Conservation (phyloP, 139 green algal species). For the Ulvella scutata region DNA sequence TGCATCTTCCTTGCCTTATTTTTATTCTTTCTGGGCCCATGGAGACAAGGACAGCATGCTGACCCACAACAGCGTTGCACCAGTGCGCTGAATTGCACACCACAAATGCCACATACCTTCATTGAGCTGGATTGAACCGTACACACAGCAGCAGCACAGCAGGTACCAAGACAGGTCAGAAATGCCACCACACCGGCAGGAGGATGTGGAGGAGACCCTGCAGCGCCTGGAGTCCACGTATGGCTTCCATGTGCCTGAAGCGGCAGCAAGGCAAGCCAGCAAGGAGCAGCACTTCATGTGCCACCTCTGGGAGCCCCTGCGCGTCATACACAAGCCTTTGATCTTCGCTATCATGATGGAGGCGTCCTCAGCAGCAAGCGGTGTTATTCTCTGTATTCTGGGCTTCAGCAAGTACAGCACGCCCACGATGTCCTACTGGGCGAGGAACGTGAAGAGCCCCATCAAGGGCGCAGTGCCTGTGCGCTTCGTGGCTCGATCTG, state of each 20-base stretch:
- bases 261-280: too few relatives aligned
- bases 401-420: background rate
- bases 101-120: too few relatives aligned
- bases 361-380: background rate
- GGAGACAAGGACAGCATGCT: too few relatives aligned
- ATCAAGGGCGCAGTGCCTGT: too few relatives aligned
- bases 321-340: conserved; percentile 21
- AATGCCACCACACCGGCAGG: conserved; percentile 5
- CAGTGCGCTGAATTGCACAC: too few relatives aligned
- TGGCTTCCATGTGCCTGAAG: conserved; percentile 17
- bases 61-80: too few relatives aligned
- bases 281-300: conserved; percentile 24
- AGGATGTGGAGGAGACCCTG: conserved; percentile 11
- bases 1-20: too few relatives aligned
- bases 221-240: conserved; percentile 11
- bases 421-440: background rate
- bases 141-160: too few relatives aligned
- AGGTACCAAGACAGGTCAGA: background rate
- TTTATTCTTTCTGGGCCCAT: too few relatives aligned
- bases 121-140: too few relatives aligned
- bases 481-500: too few relatives aligned
- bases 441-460: background rate
- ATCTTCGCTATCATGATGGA: background rate
- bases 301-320: conserved; percentile 28
- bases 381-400: background rate